Evolutionary conservation across 2,329 filamentous ascomycete genomes (phyloP).

Genomic region (Atkinsonella hypoxylon): DNA sequence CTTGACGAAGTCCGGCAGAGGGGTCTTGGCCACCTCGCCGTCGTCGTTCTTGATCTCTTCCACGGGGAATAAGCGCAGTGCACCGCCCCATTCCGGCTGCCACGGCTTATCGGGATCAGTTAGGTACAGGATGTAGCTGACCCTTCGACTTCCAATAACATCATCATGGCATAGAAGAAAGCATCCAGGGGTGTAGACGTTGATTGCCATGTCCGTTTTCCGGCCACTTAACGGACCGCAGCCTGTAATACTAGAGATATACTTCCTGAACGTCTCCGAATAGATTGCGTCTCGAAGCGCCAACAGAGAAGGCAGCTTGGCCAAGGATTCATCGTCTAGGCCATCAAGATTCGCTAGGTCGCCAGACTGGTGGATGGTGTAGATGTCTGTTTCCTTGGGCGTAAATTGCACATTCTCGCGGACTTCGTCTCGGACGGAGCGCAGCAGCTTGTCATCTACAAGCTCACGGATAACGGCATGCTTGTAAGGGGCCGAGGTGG

Average conservation of each 20-base stretch:
- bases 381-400: slow-evolving; percentile 97
- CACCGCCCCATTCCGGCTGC: slow-evolving; percentile 87
- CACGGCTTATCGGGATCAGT: slow-evolving; percentile 85
- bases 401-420: slow-evolving; percentile 87
- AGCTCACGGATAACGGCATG: slow-evolving; percentile 80
- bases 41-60: slow-evolving; percentile 47
- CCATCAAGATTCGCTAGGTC: slow-evolving; percentile 95
- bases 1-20: slow-evolving; percentile 64
- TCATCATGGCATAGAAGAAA: slow-evolving; percentile 96
- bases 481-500: slow-evolving; percentile 63
- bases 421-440: slow-evolving; percentile 79
- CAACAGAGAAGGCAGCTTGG: slow-evolving; percentile 80
- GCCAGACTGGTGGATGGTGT: slow-evolving; percentile 98
- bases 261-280: slow-evolving; percentile 78
- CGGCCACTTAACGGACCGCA: slow-evolving; percentile 78
- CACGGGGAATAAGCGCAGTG: slow-evolving; percentile 74
- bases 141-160: slow-evolving; percentile 89
- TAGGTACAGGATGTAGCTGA: slow-evolving; percentile 95
- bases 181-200: slow-evolving; percentile 93
- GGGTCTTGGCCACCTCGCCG: slow-evolving; percentile 67
- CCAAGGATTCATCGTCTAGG: slow-evolving; percentile 72
- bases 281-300: slow-evolving; percentile 90
- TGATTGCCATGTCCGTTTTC: slow-evolving; percentile 99
- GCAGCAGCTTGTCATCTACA: slow-evolving; percentile 70
- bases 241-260: slow-evolving; percentile 74